Evolutionary conservation across 345 rosid genomes (phyloP).

Genomic region (Euphorbia tirucalli): DNA sequence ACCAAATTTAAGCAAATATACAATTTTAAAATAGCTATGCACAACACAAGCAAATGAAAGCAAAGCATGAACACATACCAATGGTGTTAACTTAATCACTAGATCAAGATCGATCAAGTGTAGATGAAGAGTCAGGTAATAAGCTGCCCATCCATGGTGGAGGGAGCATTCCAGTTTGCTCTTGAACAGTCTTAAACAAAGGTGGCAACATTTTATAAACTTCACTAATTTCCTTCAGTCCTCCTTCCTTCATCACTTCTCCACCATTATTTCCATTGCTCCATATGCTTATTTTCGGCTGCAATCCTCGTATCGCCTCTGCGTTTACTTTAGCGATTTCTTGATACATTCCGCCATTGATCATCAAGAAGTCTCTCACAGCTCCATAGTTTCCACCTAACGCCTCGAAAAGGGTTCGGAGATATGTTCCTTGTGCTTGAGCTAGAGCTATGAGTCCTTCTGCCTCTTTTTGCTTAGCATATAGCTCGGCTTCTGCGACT

Average conservation of each 20-base stretch:
- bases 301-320: constrained; percentile 51
- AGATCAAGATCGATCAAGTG: not conserved
- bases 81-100: too few species aligned
- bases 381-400: constrained; percentile 53
- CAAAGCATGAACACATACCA: too few species aligned
- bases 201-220: constrained; percentile 71
- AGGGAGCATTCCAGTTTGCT: constrained; percentile 78
- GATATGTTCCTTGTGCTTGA: constrained; percentile 57
- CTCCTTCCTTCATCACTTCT: constrained; percentile 10
- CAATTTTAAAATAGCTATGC: too few species aligned
- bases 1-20: too few species aligned
- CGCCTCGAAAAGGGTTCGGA: constrained; percentile 51
- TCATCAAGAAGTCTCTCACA: constrained; percentile 60
- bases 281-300: constrained; percentile 77
- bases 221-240: constrained; percentile 65
- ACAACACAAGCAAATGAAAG: too few species aligned
- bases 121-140: constrained; percentile 16
- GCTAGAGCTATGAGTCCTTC: constrained; percentile 61
- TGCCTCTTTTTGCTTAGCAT: constrained; percentile 58
- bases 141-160: constrained; percentile 59
- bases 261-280: constrained; percentile 36
- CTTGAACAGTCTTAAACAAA: constrained; percentile 65
- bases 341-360: constrained; percentile 47
- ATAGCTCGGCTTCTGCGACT: constrained; percentile 39
- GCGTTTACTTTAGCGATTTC: constrained; percentile 61